phyloP scores from a whole-genome alignment of 2,329 filamentous ascomycete genomes.

The Colletotrichum siamense region DNA sequence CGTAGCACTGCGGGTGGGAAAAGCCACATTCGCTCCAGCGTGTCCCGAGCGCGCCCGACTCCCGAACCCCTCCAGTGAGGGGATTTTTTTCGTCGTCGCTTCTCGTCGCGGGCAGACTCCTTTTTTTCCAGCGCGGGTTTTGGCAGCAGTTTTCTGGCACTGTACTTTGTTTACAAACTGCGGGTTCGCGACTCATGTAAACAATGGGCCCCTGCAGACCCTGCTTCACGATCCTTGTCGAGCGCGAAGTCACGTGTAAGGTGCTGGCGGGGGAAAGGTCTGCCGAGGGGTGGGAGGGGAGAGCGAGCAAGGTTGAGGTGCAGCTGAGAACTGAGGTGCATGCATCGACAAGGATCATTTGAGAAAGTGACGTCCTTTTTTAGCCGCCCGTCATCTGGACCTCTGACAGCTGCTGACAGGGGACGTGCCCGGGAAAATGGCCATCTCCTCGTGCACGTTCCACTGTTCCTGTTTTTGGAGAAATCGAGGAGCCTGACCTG shows the following conservation, averaged over 20 bases:
- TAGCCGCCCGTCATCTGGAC: constrained; percentile 11
- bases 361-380: constrained; percentile 8
- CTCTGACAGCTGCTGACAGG: constrained; percentile 16
- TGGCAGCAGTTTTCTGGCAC: not conserved
- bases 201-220: constrained; percentile 17
- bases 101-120: not conserved
- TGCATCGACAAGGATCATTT: not conserved
- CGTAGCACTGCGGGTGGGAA: constrained; percentile 10
- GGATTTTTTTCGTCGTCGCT: not conserved
- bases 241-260: constrained; percentile 18
- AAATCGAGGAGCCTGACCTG: not conserved
- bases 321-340: not conserved
- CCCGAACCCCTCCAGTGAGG: not conserved
- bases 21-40: not conserved
- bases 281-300: not conserved
- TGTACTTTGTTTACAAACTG: constrained; percentile 20
- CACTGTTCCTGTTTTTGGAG: not conserved
- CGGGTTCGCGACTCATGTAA: constrained; percentile 21
- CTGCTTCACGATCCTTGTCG: not conserved
- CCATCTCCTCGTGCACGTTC: not conserved
- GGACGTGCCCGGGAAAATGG: constrained; percentile 1
- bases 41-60: not conserved
- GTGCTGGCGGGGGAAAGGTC: not conserved
- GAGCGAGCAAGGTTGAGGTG: not conserved
- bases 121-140: not conserved